phyloP scores from a whole-genome alignment of 805 yeast species.

The Phaffomyces opuntiae region DNA sequence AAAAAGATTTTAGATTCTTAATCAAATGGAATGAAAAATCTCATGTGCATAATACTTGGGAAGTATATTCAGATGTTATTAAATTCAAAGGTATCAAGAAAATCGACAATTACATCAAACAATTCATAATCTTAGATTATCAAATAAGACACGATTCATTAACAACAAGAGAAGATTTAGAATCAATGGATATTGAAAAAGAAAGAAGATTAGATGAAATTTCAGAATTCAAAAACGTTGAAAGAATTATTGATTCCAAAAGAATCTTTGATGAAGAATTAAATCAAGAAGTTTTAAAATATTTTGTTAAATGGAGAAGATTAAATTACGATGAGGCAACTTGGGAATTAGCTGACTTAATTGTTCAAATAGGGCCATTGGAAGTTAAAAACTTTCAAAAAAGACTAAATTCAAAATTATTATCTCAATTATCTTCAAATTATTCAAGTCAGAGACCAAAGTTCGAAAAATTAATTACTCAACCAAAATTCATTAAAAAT shows the following conservation, averaged over 20 bases:
- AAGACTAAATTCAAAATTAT: slow-evolving; percentile 73
- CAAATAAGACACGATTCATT: slow-evolving; percentile 72
- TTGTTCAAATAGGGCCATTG: slow-evolving; percentile 76
- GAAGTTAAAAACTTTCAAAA: slow-evolving; percentile 80
- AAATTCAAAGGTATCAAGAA: slow-evolving; percentile 70
- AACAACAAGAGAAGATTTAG: slow-evolving; percentile 87
- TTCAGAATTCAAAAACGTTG: slow-evolving; percentile 79
- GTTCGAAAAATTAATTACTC: slow-evolving; percentile 78
- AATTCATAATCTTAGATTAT: slow-evolving; percentile 62
- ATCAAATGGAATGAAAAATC: slow-evolving; percentile 86
- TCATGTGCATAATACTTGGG: slow-evolving; percentile 96
- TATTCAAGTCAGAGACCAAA: slow-evolving; percentile 75
- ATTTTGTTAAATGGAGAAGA: slow-evolving; percentile 90
- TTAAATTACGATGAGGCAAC: slow-evolving; percentile 92
- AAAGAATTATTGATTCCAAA: slow-evolving; percentile 82
- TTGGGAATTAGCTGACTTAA: slow-evolving; percentile 90
- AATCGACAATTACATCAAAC: slow-evolving; percentile 85
- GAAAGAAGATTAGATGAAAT: slow-evolving; percentile 80
- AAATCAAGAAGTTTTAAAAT: slow-evolving; percentile 64
- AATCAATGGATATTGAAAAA: slow-evolving; percentile 85
- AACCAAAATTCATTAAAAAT: slow-evolving; percentile 83
- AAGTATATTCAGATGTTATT: slow-evolving; percentile 43
- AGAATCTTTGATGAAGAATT: slow-evolving; percentile 49
- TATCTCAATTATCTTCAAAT: slow-evolving; percentile 73
- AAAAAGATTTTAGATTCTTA: slow-evolving; percentile 49